phyloP scores from a whole-genome alignment of 208 protist species.

The Leishmania tropica region DNA sequence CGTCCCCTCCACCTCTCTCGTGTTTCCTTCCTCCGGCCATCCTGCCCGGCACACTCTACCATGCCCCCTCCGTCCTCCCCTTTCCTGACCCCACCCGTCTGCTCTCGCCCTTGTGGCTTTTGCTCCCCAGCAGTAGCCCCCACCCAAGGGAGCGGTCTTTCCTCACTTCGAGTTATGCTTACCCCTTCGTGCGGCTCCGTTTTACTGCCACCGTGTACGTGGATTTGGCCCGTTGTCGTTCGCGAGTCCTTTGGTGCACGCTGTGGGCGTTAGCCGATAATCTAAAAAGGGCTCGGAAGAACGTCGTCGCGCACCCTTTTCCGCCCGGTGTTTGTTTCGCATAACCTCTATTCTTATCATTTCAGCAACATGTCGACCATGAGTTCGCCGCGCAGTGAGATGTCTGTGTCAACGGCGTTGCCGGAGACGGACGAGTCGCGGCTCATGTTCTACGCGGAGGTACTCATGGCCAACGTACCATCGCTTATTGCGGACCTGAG shows the following conservation, averaged over 20 bases:
- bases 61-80: not conserved
- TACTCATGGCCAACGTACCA: conserved; percentile 70
- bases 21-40: not conserved
- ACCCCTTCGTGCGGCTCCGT: not conserved
- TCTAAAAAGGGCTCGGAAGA: not conserved
- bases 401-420: conserved; percentile 8
- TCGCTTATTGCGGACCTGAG: conserved; percentile 60
- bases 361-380: not conserved
- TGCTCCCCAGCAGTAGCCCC: not conserved
- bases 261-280: not conserved
- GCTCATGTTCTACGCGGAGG: conserved; percentile 61
- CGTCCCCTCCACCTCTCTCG: not conserved
- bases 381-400: not conserved
- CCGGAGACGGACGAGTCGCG: conserved; percentile 46
- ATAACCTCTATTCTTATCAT: not conserved
- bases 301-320: not conserved
- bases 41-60: not conserved
- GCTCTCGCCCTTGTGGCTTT: not conserved
- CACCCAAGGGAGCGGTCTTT: not conserved
- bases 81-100: not conserved
- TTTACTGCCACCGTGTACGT: not conserved
- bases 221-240: not conserved
- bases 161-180: not conserved
- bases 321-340: not conserved
- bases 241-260: not conserved